These are phyloP conservation scores for Halophytophthora polymorphica DNA, from an alignment of 352 stramenopile species.

Conservation along the genomic window DNA sequence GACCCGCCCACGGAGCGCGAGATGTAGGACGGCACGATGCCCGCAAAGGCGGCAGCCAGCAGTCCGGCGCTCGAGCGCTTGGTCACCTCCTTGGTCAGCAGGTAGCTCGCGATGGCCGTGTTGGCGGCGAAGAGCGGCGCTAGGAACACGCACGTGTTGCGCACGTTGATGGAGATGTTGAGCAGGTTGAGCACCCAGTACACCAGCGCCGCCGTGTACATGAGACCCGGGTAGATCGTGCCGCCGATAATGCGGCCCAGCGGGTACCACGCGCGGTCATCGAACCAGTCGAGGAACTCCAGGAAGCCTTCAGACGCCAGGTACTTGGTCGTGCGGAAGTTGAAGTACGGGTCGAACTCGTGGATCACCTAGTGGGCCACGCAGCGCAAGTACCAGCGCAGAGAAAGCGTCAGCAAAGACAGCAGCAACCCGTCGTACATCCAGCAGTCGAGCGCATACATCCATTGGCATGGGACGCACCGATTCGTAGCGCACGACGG, in stretches of 20 bases:
- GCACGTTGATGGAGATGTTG: conserved; percentile 91
- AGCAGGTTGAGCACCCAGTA: conserved; percentile 90
- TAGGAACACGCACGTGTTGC: conserved; percentile 92
- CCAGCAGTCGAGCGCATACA: background rate
- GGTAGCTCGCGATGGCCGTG: conserved; percentile 86
- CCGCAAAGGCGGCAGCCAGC: conserved; percentile 93
- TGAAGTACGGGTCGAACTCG: conserved; percentile 97
- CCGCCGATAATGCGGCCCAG: conserved; percentile 90
- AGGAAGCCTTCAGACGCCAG: conserved; percentile 92
- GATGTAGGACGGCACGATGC: conserved; percentile 96
- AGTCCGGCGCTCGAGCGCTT: conserved; percentile 86
- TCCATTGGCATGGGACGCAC: too few relatives aligned
- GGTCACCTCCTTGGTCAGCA: conserved; percentile 90
- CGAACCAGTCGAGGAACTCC: conserved; percentile 98
- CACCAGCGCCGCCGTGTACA: conserved; percentile 87
- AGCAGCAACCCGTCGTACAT: background rate
- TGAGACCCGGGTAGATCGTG: conserved; percentile 93
- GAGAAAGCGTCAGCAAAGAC: background rate
- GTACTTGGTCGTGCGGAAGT: conserved; percentile 98
- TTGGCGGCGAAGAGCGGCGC: conserved; percentile 89
- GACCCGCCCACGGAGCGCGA: conserved; percentile 95
- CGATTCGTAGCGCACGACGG: conserved; percentile 91
- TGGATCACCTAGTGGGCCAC: conserved; percentile 67
- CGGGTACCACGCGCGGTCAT: conserved; percentile 94
- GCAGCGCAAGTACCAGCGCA: background rate